These are phyloP conservation scores for Clarireedia paspali DNA, from an alignment of 2,329 filamentous ascomycete species.

Conservation along the genomic window DNA sequence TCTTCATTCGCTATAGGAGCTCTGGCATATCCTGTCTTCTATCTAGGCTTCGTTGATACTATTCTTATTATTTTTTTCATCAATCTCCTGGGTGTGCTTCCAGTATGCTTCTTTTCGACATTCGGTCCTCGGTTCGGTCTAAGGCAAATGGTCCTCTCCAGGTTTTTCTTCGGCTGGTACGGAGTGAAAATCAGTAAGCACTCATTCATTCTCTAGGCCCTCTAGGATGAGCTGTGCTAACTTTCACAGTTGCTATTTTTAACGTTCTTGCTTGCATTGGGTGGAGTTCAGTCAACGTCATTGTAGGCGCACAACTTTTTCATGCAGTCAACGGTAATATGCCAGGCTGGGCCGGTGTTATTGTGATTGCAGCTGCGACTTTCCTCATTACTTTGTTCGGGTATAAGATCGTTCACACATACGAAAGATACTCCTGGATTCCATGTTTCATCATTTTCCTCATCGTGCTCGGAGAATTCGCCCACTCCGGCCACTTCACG, in stretches of 20 bases:
- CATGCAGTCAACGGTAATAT: conserved; percentile 63
- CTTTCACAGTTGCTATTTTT: conserved; percentile 52
- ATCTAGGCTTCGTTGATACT: conserved; percentile 64
- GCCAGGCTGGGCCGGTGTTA: conserved; percentile 65
- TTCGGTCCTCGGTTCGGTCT: conserved; percentile 69
- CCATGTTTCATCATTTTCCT: conserved; percentile 67
- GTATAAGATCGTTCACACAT: conserved; percentile 68
- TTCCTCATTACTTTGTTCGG: conserved; percentile 66
- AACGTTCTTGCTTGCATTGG: conserved; percentile 65
- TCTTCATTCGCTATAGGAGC: conserved; percentile 70
- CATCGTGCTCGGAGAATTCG: conserved; percentile 61
- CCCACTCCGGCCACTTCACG: conserved; percentile 56
- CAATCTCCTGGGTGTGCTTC: conserved; percentile 64
- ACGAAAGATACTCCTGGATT: conserved; percentile 70
- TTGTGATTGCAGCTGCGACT: conserved; percentile 63
- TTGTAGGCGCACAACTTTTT: conserved; percentile 72
- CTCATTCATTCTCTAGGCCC: background rate
- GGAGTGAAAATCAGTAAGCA: conserved; percentile 55
- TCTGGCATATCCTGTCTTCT: conserved; percentile 59
- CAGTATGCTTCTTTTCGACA: conserved; percentile 70
- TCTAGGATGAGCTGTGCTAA: background rate
- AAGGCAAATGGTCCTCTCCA: conserved; percentile 72
- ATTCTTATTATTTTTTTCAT: conserved; percentile 67
- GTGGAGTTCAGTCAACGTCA: conserved; percentile 71
- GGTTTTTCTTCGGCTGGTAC: conserved; percentile 70